Percentiles rank a stretch among this genome's conserved stretches.
Conservation (phyloP, 139 green algal species). For the Chlamydomonas schloesseri region DNA sequence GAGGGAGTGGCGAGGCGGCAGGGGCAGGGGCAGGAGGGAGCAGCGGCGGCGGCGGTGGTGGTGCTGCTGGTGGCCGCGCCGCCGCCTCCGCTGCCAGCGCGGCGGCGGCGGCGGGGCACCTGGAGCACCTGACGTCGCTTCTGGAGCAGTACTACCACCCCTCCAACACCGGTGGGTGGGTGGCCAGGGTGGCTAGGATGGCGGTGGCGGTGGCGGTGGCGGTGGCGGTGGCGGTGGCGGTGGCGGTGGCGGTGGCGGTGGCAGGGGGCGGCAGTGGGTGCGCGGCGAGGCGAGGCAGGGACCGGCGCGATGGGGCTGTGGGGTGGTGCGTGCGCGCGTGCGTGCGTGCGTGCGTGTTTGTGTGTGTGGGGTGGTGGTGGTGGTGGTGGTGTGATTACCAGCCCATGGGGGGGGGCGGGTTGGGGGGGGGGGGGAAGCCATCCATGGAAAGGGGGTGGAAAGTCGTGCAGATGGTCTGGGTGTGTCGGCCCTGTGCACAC, state of each 20-base stretch:
- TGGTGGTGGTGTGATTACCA: too few relatives aligned
- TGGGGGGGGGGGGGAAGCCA: too few relatives aligned
- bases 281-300: too few relatives aligned
- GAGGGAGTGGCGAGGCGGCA: neutral
- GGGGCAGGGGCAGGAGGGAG: neutral
- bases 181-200: neutral
- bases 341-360: too few relatives aligned
- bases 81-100: constrained; percentile 22
- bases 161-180: constrained; percentile 80
- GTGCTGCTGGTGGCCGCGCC: neutral
- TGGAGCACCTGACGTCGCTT: constrained; percentile 62
- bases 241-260: too few relatives aligned
- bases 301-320: too few relatives aligned
- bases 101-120: constrained; percentile 14
- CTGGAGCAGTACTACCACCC: constrained; percentile 93
- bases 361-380: too few relatives aligned
- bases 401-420: too few relatives aligned
- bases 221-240: too few relatives aligned
- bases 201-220: neutral
- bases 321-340: neutral
- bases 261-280: neutral
- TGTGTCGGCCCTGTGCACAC: too few relatives aligned
- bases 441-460: too few relatives aligned
- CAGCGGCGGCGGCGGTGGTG: neutral
- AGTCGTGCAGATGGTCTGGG: too few relatives aligned